Evolutionary conservation across 73 alveolate species (phyloP), one percentile per base, ranked within the genome.

Genomic region (Symbiodinium natans): DNA sequence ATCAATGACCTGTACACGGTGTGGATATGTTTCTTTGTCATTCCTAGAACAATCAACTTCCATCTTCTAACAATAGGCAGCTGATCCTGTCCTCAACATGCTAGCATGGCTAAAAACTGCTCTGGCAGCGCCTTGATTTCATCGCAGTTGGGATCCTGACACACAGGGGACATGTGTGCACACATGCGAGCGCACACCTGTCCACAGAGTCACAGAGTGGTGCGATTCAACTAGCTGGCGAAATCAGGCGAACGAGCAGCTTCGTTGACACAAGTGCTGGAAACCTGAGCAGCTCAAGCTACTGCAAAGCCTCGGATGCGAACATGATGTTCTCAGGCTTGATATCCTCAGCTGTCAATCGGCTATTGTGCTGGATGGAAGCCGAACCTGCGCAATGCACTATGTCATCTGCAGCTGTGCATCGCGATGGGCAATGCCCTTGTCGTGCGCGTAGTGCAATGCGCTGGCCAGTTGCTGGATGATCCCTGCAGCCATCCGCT

Each of bases 261-360:
- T n/a, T n/a, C n/a, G n/a, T n/a, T n/a, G n/a, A n/a, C n/a, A n/a
- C n/a, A n/a, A n/a, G n/a, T n/a, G n/a, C n/a, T n/a, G n/a, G n/a
- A n/a, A n/a, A n/a, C n/a, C n/a, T n/a, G n/a, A 25, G 39, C 80
- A 23, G 38, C 9, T 63, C 80, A 63, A 63, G n/a, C 68, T 17
- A 52, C 71, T 21, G 31, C 71, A 8, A 19, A 63, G 80, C 80
- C 80, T 46, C 13, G 48, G 36, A 42, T 27, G 38, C 43, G 33
- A 85, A 85, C n/a, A 85, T 43, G 80, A 85, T 17, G 77, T 85
- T 85, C 80, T 85, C 93, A 23, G 93, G 93, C 38, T 85, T 85
- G 77, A 85, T 43, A 43, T 85, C 93, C 93, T 85, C 36, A n/a
- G 80, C 80, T 27, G 21, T 23, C 39, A 56, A 13, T 25, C 29